Conservation (phyloP, 2,329 filamentous ascomycete species). For the Rhinocladiella similis region DNA sequence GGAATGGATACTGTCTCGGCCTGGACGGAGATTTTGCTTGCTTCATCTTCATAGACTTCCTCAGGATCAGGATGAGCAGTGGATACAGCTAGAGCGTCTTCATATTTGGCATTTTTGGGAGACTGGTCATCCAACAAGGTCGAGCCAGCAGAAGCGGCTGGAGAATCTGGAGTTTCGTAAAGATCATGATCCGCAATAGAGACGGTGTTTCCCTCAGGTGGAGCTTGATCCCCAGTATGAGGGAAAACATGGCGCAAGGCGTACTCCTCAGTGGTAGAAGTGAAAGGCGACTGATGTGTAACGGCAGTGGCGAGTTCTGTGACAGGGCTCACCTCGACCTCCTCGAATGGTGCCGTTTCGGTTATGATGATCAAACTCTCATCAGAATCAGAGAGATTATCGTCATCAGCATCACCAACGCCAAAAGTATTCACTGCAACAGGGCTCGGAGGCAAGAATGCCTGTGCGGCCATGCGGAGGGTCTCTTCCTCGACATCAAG, state of each 20-base stretch:
- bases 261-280: background rate
- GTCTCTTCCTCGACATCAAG: too few species aligned
- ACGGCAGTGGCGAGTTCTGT: too few species aligned
- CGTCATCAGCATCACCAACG: background rate
- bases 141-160: background rate
- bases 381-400: background rate
- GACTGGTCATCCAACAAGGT: background rate
- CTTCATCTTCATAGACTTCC: too few species aligned
- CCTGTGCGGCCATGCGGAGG: too few species aligned
- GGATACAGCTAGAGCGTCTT: too few species aligned
- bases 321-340: background rate
- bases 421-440: too few species aligned
- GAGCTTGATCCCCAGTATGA: background rate
- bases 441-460: too few species aligned
- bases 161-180: background rate
- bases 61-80: too few species aligned
- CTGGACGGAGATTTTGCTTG: too few species aligned
- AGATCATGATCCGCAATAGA: background rate
- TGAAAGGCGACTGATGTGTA: too few species aligned
- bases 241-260: background rate
- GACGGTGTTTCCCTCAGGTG: background rate
- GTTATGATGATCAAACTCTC: background rate
- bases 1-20: too few species aligned
- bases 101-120: too few species aligned
- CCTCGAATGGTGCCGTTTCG: background rate